Evolutionary conservation across 441 rosid genomes (phyloP).

Genomic region (Viola pubescens): DNA sequence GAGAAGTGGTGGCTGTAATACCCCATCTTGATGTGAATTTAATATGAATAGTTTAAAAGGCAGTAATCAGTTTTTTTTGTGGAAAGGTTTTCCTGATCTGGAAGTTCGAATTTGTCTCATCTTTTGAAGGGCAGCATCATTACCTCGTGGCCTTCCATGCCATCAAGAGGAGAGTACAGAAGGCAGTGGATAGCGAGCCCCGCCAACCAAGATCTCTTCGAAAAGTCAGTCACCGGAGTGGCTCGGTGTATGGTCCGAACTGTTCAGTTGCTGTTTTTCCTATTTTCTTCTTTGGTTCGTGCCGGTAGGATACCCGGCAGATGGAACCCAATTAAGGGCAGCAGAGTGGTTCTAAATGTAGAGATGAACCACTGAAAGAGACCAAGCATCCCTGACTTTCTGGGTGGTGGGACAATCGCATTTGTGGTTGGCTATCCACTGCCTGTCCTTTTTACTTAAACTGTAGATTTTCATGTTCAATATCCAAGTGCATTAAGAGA

Average conservation of each 20-base stretch:
- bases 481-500: background rate
- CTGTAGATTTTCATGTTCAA: slow-evolving; percentile 11
- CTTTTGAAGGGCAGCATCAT: slow-evolving; percentile 37
- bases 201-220: slow-evolving; percentile 13
- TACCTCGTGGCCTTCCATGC: slow-evolving; percentile 17
- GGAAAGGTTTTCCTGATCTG: slow-evolving; percentile 25
- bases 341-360: slow-evolving; percentile 20
- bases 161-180: slow-evolving; percentile 23
- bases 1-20: slow-evolving; percentile 11
- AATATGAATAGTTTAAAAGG: slow-evolving; percentile 6
- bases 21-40: slow-evolving; percentile 6
- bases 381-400: slow-evolving; percentile 23
- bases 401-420: slow-evolving; percentile 38
- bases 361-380: slow-evolving; percentile 7
- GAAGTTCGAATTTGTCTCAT: slow-evolving; percentile 24
- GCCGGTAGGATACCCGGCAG: slow-evolving; percentile 33
- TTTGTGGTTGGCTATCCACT: slow-evolving; percentile 20
- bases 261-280: slow-evolving; percentile 18
- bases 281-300: slow-evolving; percentile 17
- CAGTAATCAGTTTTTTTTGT: background rate
- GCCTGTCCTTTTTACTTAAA: slow-evolving; percentile 7
- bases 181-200: slow-evolving; percentile 29
- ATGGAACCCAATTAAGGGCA: slow-evolving; percentile 22
- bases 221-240: slow-evolving; percentile 21
- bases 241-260: slow-evolving; percentile 15